Evolutionary conservation across 2,329 filamentous ascomycete genomes (phyloP), one percentile per base, ranked within the genome.

Genomic region (Fusarium sp.): DNA sequence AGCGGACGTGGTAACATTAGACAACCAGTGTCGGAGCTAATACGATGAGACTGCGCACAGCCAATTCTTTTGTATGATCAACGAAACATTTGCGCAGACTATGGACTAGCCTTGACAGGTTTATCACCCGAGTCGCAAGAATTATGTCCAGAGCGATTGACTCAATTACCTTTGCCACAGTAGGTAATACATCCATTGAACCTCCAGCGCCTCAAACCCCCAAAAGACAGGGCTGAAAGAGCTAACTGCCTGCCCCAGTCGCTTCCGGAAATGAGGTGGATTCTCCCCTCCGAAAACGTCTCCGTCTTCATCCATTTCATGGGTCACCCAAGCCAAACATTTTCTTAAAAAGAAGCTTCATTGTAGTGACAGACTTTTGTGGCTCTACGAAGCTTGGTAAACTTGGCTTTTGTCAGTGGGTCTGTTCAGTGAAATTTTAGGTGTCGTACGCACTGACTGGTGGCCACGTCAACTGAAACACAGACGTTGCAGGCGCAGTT

Each of bases 281-380:
- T 34, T 34, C 24, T 20, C 16, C 27, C 12, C n/a, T 25, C 16
- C 20, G 16, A 20, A 29, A 15, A 20, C 18, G 20, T n/a, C 5
- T 20, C 27, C 27, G 18, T 32, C 20, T 44, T 46, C 40, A 16
- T 8, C 11, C 30, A 16, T 22, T 13, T 40, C 30, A 38, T 29
- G 44, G 51, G 27, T 49, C 0, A 38, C 6, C 18, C 34, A 24
- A n/a, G 7, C 8, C 24, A 15, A 30, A 12, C 51, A 40, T 40
- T 20, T 38, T 32, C 16, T 5, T 65, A 65, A 65, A 68, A 68
- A 65, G 29, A 68, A 69, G 65, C 65, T 68, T 68, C 34, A 60
- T 45, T 65, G 38, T 15, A 64, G 49, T 58, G 59, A 49, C 49
- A 64, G 8, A 12, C 25, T 49, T 49, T 32, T 45, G 18, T 45